These are phyloP conservation scores for Cladosporium cucumerinum DNA, from an alignment of 2,329 filamentous ascomycete genomes.

Conservation along the genomic window DNA sequence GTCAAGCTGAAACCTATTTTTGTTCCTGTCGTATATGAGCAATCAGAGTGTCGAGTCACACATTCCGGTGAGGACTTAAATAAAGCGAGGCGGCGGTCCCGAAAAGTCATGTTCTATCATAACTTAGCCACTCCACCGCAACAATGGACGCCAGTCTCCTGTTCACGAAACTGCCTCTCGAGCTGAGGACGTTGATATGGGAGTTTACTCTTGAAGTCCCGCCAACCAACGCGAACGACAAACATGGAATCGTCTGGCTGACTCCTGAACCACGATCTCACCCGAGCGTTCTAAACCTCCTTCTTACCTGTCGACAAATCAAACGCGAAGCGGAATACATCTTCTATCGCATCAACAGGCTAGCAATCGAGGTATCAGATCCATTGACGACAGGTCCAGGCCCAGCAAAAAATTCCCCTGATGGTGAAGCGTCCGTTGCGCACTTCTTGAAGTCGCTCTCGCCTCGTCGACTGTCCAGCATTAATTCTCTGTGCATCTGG, in stretches of 20 bases:
- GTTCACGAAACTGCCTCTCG: not conserved
- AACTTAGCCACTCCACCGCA: not conserved
- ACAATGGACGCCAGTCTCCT: not conserved
- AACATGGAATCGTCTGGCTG: not conserved
- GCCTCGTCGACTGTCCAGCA: not conserved
- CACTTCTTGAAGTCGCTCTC: not conserved
- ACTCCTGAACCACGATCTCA: not conserved
- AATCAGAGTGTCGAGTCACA: not conserved
- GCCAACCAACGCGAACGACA: not conserved
- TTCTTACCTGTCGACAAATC: conserved; percentile 14
- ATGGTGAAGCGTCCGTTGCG: not conserved
- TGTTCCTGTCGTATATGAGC: not conserved
- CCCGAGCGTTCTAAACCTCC: conserved; percentile 11
- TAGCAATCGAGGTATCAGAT: not conserved
- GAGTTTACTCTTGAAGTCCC: not conserved
- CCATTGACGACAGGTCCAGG: not conserved
- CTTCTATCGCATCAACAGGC: conserved; percentile 16
- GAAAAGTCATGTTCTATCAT: not conserved
- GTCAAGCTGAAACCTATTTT: conserved; percentile 1
- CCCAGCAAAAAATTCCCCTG: not conserved
- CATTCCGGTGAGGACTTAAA: not conserved
- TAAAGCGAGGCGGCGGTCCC: not conserved
- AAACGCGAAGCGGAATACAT: conserved; percentile 12
- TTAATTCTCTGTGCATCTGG: not conserved
- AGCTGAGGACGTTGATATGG: not conserved